Percentiles rank a stretch among this genome's conserved stretches.
Conservation (phyloP, 2,329 filamentous ascomycete genomes). For the Spiromastix sp. region DNA sequence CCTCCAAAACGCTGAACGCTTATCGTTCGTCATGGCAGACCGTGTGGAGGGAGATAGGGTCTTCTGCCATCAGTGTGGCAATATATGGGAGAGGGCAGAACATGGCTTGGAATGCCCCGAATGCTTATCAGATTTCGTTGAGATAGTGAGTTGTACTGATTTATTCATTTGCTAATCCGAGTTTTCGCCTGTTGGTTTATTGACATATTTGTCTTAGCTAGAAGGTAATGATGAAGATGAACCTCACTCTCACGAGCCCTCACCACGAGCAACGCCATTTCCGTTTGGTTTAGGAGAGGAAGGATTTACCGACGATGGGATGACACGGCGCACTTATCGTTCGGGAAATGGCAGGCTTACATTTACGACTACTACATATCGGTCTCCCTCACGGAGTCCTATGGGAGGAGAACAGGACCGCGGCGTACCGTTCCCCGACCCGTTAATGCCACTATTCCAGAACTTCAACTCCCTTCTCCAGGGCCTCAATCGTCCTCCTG, state of each 20-base stretch:
- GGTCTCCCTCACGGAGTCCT: slow-evolving; percentile 13
- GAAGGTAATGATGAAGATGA: not conserved
- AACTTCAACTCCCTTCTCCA: slow-evolving; percentile 38
- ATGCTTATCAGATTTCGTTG: slow-evolving; percentile 70
- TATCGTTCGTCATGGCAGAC: not conserved
- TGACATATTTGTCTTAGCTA: too few species aligned
- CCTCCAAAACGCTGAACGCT: too few species aligned
- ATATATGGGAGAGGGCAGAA: slow-evolving; percentile 71
- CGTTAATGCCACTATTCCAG: slow-evolving; percentile 20
- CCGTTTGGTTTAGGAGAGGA: not conserved
- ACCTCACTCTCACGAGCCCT: not conserved
- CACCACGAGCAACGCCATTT: too few species aligned
- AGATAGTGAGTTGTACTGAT: slow-evolving; percentile 80
- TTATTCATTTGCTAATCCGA: too few species aligned
- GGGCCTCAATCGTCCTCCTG: slow-evolving; percentile 22
- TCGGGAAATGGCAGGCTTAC: slow-evolving; percentile 38
- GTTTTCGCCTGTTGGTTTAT: too few species aligned
- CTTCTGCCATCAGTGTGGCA: slow-evolving; percentile 70
- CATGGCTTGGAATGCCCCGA: slow-evolving; percentile 62
- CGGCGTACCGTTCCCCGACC: slow-evolving; percentile 14
- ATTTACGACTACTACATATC: slow-evolving; percentile 25
- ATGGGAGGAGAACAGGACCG: slow-evolving; percentile 8
- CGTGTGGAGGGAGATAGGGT: slow-evolving; percentile 40
- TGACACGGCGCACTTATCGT: slow-evolving; percentile 29
- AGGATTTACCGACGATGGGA: slow-evolving; percentile 12